These are phyloP conservation scores for Ascodesmis nigricans DNA, from an alignment of 495 filamentous ascomycete species.

Conservation along the genomic window DNA sequence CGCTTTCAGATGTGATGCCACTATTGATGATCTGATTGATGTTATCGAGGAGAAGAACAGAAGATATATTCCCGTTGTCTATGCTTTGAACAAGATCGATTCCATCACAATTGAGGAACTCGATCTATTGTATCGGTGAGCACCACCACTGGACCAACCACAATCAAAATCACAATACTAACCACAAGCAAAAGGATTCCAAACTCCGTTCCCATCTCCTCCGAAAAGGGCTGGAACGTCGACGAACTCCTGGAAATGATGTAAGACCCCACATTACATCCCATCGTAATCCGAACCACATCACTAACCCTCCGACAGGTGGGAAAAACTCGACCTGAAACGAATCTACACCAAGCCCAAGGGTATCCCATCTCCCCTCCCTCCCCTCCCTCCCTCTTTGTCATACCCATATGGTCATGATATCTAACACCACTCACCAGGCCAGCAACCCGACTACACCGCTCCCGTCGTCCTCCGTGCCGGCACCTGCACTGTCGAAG, in stretches of 20 bases:
- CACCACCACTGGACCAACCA: not conserved
- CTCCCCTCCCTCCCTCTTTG: too few relatives aligned
- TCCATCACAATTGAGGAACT: conserved; percentile 93
- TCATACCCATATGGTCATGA: too few relatives aligned
- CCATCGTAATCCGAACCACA: too few relatives aligned
- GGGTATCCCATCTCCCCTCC: too few relatives aligned
- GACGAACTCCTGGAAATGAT: conserved; percentile 92
- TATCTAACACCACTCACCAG: too few relatives aligned
- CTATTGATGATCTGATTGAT: conserved; percentile 81
- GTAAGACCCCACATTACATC: too few relatives aligned
- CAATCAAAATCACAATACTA: not conserved
- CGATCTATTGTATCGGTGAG: conserved; percentile 62
- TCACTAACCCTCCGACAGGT: conserved; percentile 29
- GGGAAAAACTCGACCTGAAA: conserved; percentile 80
- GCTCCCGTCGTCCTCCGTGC: conserved; percentile 73
- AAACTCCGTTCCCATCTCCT: conserved; percentile 87
- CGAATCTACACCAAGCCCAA: conserved; percentile 97
- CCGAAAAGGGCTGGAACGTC: conserved; percentile 85
- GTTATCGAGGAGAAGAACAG: conserved; percentile 85
- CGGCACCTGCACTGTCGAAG: conserved; percentile 70
- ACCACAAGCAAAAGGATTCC: conserved; percentile 39
- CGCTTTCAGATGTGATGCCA: conserved; percentile 89
- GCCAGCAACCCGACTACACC: conserved; percentile 65
- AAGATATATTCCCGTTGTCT: conserved; percentile 92
- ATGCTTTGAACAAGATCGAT: conserved; percentile 98